A percentile compares a stretch with the other conserved stretches of the same genome.
phyloP scores from a whole-genome alignment of 2,329 filamentous ascomycete species.

The Arthrocladium fulminans region DNA sequence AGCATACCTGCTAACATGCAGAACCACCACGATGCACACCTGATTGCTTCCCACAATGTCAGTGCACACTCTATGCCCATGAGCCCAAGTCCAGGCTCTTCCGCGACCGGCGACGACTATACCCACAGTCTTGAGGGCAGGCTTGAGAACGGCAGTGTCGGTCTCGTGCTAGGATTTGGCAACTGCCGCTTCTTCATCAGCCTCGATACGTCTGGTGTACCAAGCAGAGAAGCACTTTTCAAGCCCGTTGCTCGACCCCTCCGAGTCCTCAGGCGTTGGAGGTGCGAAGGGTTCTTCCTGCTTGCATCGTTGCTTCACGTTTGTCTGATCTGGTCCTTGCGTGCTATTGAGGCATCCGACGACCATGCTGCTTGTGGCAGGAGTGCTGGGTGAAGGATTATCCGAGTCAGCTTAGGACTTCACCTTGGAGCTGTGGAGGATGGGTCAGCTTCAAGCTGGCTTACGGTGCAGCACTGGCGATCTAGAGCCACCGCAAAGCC shows the following conservation, averaged over 20 bases:
- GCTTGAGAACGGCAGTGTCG: background rate
- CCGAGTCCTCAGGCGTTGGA: background rate
- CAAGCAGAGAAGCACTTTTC: background rate
- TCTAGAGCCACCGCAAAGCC: background rate
- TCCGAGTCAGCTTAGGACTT: background rate
- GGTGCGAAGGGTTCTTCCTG: conserved; percentile 3
- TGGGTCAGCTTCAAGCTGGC: background rate
- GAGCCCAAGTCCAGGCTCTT: background rate
- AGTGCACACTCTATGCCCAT: background rate
- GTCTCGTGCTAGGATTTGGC: background rate
- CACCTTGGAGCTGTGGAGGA: background rate
- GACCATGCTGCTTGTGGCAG: background rate
- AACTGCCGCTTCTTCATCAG: background rate
- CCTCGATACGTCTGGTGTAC: background rate
- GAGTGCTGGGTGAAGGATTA: background rate
- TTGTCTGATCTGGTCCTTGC: conserved; percentile 2
- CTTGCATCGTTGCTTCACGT: conserved; percentile 2
- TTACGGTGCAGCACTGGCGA: background rate
- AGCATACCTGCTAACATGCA: background rate
- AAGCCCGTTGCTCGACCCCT: background rate
- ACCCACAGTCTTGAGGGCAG: too few species aligned
- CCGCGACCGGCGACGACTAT: too few species aligned
- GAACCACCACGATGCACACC: background rate
- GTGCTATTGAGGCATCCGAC: conserved; percentile 1
- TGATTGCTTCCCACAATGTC: background rate